Conservation (phyloP, 2,329 filamentous ascomycete genomes). For the Chaetoscypha palmicola region DNA sequence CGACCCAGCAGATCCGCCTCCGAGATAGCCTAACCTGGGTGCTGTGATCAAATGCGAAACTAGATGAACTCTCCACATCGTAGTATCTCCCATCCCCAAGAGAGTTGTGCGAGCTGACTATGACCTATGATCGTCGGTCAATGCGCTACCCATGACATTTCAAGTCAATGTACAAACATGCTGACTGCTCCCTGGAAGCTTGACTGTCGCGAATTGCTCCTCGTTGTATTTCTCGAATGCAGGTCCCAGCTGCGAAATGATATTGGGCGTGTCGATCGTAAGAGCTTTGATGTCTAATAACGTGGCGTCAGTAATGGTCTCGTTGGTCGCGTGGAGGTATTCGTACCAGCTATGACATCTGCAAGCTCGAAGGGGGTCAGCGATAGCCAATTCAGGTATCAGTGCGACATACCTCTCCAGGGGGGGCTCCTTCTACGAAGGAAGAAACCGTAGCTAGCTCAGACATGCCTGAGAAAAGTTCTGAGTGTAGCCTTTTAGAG, state of each 20-base stretch:
- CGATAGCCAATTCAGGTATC: conserved; percentile 3
- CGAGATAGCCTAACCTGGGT: conserved; percentile 56
- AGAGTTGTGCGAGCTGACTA: conserved; percentile 81
- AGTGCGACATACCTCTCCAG: conserved; percentile 71
- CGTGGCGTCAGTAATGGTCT: conserved; percentile 9
- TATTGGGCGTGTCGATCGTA: conserved; percentile 59
- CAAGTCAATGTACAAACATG: conserved; percentile 44
- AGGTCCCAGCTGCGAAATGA: conserved; percentile 66
- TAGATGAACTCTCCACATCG: conserved; percentile 80
- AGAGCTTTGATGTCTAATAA: conserved; percentile 79
- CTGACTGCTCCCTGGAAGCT: conserved; percentile 79
- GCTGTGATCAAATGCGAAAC: conserved; percentile 80
- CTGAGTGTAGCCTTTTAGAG: too few species aligned
- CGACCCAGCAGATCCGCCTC: not conserved
- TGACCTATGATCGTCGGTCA: conserved; percentile 41
- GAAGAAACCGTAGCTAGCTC: conserved; percentile 61
- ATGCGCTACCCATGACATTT: not conserved
- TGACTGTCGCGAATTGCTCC: conserved; percentile 81
- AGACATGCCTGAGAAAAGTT: conserved; percentile 28
- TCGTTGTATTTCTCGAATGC: conserved; percentile 96
- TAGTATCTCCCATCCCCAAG: conserved; percentile 79
- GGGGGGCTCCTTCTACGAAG: conserved; percentile 89
- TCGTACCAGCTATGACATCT: conserved; percentile 78
- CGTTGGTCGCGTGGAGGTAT: conserved; percentile 1
- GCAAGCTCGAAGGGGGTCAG: conserved; percentile 53